Evolutionary conservation across 768 basidiomycete species (phyloP).

Genomic region (Mrakia hoshinonis): DNA sequence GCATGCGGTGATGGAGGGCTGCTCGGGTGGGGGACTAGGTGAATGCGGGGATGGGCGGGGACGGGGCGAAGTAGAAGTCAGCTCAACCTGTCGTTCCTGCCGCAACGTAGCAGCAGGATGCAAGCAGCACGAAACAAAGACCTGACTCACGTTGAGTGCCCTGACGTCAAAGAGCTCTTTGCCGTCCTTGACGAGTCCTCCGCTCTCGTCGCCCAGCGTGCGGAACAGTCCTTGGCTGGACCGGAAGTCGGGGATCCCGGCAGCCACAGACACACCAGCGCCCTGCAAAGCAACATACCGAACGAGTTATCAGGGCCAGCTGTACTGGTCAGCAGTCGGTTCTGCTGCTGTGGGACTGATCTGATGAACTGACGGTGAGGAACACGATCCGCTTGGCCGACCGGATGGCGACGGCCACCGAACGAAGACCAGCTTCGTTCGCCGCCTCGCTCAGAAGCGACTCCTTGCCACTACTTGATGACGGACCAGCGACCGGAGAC

Average conservation of each 20-base stretch:
- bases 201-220: constrained; percentile 66
- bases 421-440: constrained; percentile 6
- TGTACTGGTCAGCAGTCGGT: not conserved
- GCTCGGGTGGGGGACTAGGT: constrained; percentile 64
- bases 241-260: constrained; percentile 84
- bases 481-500: too few relatives aligned
- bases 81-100: not conserved
- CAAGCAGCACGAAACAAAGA: not conserved
- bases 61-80: constrained; percentile 3
- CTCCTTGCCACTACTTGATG: too few relatives aligned
- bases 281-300: constrained; percentile 47
- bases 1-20: constrained; percentile 77
- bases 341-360: not conserved
- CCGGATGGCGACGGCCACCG: constrained; percentile 48
- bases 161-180: constrained; percentile 87
- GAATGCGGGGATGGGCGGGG: too few relatives aligned
- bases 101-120: not conserved
- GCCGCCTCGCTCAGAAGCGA: not conserved
- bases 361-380: constrained; percentile 55
- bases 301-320: too few relatives aligned
- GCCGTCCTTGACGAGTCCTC: constrained; percentile 61
- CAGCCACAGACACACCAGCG: constrained; percentile 77
- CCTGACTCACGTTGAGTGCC: constrained; percentile 64
- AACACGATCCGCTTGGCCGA: constrained; percentile 78
- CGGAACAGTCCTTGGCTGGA: constrained; percentile 73